Conservation (phyloP, 2,329 filamentous ascomycete species). For the Nothomitra cinnamomea region DNA sequence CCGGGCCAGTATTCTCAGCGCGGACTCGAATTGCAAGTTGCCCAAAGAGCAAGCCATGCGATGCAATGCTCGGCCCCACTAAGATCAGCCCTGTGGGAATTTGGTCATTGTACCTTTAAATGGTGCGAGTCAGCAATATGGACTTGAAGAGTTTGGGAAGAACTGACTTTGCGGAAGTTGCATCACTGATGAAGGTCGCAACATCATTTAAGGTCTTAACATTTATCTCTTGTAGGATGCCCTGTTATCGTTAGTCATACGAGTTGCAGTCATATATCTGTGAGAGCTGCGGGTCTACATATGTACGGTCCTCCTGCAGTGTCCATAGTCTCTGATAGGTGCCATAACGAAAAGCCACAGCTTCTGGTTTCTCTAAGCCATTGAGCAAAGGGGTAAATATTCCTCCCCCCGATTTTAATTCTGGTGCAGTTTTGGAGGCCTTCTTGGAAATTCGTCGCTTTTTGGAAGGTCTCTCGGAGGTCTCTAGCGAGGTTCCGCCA, state of each 20-base stretch:
- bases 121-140: neutral
- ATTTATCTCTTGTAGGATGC: slow-evolving; percentile 23
- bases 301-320: slow-evolving; percentile 43
- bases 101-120: slow-evolving; percentile 18
- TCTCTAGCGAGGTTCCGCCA: slow-evolving; percentile 8
- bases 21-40: slow-evolving; percentile 37
- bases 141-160: neutral
- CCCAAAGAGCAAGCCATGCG: slow-evolving; percentile 55
- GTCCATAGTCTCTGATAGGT: slow-evolving; percentile 49
- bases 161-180: neutral
- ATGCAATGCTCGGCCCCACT: slow-evolving; percentile 62
- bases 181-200: slow-evolving; percentile 6
- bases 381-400: slow-evolving; percentile 36
- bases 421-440: neutral
- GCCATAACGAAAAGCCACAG: slow-evolving; percentile 35
- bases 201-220: slow-evolving; percentile 23
- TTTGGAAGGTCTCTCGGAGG: slow-evolving; percentile 18
- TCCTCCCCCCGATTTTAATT: no score
- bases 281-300: slow-evolving; percentile 26
- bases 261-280: slow-evolving; percentile 6
- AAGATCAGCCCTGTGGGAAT: slow-evolving; percentile 57
- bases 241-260: slow-evolving; percentile 13
- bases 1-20: slow-evolving; percentile 31
- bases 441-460: slow-evolving; percentile 18
- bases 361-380: slow-evolving; percentile 33